A percentile compares a stretch with the other conserved stretches of the same genome.
phyloP scores from a whole-genome alignment of 176 grass and related monocot species.

The Oryza glumipatula region DNA sequence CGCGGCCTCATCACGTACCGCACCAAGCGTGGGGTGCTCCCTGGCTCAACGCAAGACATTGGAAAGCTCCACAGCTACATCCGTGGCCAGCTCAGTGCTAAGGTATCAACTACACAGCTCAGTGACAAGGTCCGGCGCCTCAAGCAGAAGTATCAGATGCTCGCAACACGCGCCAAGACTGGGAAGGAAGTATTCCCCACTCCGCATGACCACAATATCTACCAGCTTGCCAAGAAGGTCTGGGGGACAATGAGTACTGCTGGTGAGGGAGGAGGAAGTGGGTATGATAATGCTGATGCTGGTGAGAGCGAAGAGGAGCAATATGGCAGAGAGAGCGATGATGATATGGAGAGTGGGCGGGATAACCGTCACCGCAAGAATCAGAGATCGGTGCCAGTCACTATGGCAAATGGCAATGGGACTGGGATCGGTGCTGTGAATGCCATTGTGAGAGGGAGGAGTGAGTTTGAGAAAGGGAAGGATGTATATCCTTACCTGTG shows the following conservation, averaged over 20 bases:
- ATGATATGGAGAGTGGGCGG: slow-evolving; percentile 30
- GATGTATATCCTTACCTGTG: slow-evolving; percentile 56
- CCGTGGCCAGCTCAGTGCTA: slow-evolving; percentile 45
- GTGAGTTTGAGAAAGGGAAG: slow-evolving; percentile 49
- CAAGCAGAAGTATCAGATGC: slow-evolving; percentile 57
- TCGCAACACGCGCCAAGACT: slow-evolving; percentile 41
- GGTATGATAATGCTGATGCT: slow-evolving; percentile 35
- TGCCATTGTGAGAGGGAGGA: slow-evolving; percentile 26
- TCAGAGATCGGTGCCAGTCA: slow-evolving; percentile 26
- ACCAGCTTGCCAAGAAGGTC: slow-evolving; percentile 60
- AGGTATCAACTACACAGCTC: slow-evolving; percentile 56
- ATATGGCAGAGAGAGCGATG: slow-evolving; percentile 35
- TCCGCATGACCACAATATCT: slow-evolving; percentile 51
- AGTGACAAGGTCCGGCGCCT: slow-evolving; percentile 66
- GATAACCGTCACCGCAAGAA: slow-evolving; percentile 46
- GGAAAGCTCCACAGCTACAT: slow-evolving; percentile 46
- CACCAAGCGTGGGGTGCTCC: slow-evolving; percentile 47
- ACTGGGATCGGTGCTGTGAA: not conserved
- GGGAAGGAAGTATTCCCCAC: slow-evolving; percentile 39
- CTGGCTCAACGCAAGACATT: slow-evolving; percentile 48
- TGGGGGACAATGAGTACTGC: slow-evolving; percentile 38
- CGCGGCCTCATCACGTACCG: slow-evolving; percentile 55
- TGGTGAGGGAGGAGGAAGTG: slow-evolving; percentile 18
- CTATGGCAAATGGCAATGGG: slow-evolving; percentile 38
- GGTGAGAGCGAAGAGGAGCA: slow-evolving; percentile 47